Percentiles rank a stretch among this genome's conserved stretches.
These are phyloP conservation scores for Penicillium egyptiacum DNA, from an alignment of 495 filamentous ascomycete genomes.

Conservation along the genomic window DNA sequence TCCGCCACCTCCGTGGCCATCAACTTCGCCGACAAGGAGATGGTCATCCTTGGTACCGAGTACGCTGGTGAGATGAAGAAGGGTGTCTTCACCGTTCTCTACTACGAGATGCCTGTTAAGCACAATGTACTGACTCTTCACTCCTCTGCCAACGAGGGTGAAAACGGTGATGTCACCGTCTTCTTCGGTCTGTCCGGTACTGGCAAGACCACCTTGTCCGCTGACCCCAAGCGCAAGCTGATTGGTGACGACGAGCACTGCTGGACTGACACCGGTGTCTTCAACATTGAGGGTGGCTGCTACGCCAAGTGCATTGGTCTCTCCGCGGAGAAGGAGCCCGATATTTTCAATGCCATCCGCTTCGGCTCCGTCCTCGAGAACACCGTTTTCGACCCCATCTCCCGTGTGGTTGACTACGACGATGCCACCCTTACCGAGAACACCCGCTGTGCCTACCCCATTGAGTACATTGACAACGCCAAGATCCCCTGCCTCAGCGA, in stretches of 20 bases:
- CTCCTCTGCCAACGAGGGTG: constrained; percentile 89
- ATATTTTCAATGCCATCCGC: constrained; percentile 95
- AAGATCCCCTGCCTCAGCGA: constrained; percentile 91
- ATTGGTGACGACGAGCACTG: constrained; percentile 99
- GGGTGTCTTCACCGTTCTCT: constrained; percentile 97
- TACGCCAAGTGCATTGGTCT: constrained; percentile 99
- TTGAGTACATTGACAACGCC: constrained; percentile 97
- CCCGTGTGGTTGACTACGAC: constrained; percentile 90
- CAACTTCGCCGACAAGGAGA: constrained; percentile 87
- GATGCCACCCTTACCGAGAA: constrained; percentile 95
- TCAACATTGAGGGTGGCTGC: constrained; percentile 99
- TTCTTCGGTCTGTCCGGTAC: constrained; percentile 99
- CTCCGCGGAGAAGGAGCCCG: constrained; percentile 97
- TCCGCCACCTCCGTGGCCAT: constrained; percentile 85
- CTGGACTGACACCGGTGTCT: constrained; percentile 95
- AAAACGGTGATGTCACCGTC: constrained; percentile 87
- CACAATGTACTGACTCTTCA: constrained; percentile 98
- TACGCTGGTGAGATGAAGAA: constrained; percentile 99
- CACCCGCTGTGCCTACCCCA: constrained; percentile 97
- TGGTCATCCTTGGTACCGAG: constrained; percentile 99
- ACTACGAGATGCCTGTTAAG: constrained; percentile 99
- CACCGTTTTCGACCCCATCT: constrained; percentile 91
- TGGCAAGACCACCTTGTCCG: constrained; percentile 97
- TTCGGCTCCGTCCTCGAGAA: constrained; percentile 98
- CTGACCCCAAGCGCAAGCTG: constrained; percentile 90